These are phyloP conservation scores for Aspergillus ochraceus DNA, from an alignment of 2,329 filamentous ascomycete species.

Conservation along the genomic window DNA sequence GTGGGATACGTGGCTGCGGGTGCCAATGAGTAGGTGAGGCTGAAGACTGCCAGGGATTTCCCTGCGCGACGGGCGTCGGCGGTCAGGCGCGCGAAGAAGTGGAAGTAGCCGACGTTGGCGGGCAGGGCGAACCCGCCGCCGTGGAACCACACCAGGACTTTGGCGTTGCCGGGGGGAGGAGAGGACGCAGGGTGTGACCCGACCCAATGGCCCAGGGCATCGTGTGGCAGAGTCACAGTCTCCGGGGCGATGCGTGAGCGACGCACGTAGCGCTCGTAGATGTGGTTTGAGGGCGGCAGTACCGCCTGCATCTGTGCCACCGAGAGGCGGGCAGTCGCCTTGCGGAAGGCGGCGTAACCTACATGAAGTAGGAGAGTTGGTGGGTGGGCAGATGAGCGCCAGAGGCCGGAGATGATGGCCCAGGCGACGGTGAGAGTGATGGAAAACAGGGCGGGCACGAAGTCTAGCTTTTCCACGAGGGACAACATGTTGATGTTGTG, in stretches of 20 bases:
- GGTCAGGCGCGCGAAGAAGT: slow-evolving; percentile 49
- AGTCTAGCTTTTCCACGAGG: slow-evolving; percentile 31
- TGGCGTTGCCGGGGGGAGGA: slow-evolving; percentile 14
- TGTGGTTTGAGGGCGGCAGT: slow-evolving; percentile 25
- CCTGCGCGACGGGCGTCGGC: slow-evolving; percentile 42
- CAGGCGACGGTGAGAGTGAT: slow-evolving; percentile 28
- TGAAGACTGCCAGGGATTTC: slow-evolving; percentile 51
- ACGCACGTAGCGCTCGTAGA: slow-evolving; percentile 31
- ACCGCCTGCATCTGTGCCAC: slow-evolving; percentile 32
- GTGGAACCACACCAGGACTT: slow-evolving; percentile 42
- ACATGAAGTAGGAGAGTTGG: slow-evolving; percentile 33
- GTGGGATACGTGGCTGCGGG: slow-evolving; percentile 45
- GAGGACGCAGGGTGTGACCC: slow-evolving; percentile 31
- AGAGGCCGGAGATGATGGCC: slow-evolving; percentile 29
- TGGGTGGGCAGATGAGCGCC: slow-evolving; percentile 30
- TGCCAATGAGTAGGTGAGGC: slow-evolving; percentile 61
- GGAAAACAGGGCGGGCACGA: slow-evolving; percentile 32
- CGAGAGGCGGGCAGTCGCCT: slow-evolving; percentile 28
- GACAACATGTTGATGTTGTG: slow-evolving; percentile 25
- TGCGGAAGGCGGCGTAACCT: slow-evolving; percentile 36
- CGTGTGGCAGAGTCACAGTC: slow-evolving; percentile 33
- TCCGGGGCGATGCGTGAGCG: slow-evolving; percentile 24
- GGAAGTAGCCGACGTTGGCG: slow-evolving; percentile 48
- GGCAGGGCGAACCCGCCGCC: slow-evolving; percentile 58
- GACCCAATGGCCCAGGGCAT: slow-evolving; percentile 40